Evolutionary conservation across 139 green algal genomes (phyloP).

Genomic region (Pseudopediastrum boryanum): DNA sequence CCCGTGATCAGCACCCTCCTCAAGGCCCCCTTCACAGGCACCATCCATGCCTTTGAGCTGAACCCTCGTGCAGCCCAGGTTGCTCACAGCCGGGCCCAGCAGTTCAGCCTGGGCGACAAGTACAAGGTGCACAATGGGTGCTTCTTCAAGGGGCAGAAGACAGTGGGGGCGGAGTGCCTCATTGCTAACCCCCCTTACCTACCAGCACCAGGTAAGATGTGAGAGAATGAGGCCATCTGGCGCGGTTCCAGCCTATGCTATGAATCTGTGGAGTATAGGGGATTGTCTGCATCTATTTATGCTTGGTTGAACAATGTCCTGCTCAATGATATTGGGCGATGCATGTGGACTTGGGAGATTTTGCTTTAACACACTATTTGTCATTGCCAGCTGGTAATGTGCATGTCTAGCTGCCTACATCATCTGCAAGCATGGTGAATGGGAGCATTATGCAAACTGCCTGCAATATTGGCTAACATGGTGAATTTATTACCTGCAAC

Average conservation of each 20-base stretch:
- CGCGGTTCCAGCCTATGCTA: no score
- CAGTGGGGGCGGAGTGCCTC: slow-evolving; percentile 27
- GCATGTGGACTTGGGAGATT: not conserved
- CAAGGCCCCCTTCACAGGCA: slow-evolving; percentile 10
- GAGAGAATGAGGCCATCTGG: no score
- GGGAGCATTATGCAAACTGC: no score
- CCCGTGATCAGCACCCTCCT: slow-evolving; percentile 47
- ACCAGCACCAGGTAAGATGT: slow-evolving; percentile 36
- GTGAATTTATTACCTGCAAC: not conserved
- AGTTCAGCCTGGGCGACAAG: slow-evolving; percentile 6
- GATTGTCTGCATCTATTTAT: not conserved
- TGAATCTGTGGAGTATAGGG: no score
- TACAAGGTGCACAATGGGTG: slow-evolving; percentile 55
- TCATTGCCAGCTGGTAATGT: no score
- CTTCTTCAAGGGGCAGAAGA: slow-evolving; percentile 52
- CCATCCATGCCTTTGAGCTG: slow-evolving; percentile 57
- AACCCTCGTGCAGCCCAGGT: slow-evolving; percentile 46
- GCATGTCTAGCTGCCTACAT: no score
- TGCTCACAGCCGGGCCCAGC: slow-evolving; percentile 13
- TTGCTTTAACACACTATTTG: not conserved
- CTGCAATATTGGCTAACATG: no score
- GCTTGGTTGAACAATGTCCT: not conserved
- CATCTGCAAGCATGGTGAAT: no score
- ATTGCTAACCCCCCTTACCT: slow-evolving; percentile 66
- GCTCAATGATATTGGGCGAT: not conserved